These are phyloP conservation scores for Aspergillus hancockii DNA, from an alignment of 495 filamentous ascomycete genomes.

Conservation along the genomic window DNA sequence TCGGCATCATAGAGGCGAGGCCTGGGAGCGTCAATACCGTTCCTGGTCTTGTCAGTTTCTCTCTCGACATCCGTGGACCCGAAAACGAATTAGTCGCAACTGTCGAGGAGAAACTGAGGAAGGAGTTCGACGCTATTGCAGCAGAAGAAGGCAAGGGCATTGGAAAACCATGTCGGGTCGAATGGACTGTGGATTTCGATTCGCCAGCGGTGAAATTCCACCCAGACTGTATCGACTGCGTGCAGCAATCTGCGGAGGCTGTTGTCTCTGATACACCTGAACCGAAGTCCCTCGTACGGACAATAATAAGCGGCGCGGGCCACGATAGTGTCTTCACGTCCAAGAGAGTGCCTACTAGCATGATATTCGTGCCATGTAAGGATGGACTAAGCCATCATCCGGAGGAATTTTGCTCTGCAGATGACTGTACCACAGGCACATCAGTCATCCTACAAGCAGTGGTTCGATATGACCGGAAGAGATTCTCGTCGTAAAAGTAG, in stretches of 20 bases:
- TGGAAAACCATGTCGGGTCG: conserved; percentile 56
- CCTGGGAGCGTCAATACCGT: conserved; percentile 77
- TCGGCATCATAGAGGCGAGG: conserved; percentile 67
- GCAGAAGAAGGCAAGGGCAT: conserved; percentile 50
- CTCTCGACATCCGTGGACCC: conserved; percentile 69
- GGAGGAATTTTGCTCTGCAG: conserved; percentile 58
- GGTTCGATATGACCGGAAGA: conserved; percentile 57
- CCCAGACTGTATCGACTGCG: conserved; percentile 65
- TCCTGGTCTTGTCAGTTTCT: conserved; percentile 67
- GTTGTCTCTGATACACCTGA: conserved; percentile 48
- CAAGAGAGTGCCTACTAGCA: conserved; percentile 59
- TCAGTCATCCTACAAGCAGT: conserved; percentile 64
- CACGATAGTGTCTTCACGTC: conserved; percentile 68
- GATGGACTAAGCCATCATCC: conserved; percentile 69
- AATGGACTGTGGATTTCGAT: conserved; percentile 61
- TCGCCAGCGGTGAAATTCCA: conserved; percentile 71
- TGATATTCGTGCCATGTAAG: conserved; percentile 68
- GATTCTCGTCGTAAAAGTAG: conserved; percentile 26
- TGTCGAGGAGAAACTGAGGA: conserved; percentile 55
- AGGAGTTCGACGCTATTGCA: conserved; percentile 60
- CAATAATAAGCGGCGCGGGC: conserved; percentile 57
- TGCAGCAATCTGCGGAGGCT: conserved; percentile 60
- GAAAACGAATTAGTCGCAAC: conserved; percentile 55
- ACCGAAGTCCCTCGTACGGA: conserved; percentile 41
- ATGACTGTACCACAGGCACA: conserved; percentile 64